A percentile compares a stretch with the other conserved stretches of the same genome.
These are phyloP conservation scores for Aquilaria agallochum DNA, from an alignment of 441 rosid species.

Conservation along the genomic window DNA sequence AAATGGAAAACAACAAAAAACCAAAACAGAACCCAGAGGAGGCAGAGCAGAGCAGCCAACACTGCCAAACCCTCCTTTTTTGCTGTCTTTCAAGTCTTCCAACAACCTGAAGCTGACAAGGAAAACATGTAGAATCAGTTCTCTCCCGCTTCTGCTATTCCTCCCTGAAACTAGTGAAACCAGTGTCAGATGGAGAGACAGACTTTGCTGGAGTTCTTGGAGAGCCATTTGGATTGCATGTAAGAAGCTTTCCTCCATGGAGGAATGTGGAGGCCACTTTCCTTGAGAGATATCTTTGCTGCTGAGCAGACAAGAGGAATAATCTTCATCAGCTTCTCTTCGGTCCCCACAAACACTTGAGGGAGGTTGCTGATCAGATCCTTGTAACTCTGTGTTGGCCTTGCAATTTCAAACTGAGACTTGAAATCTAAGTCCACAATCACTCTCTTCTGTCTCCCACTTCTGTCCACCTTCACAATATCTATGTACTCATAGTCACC, in stretches of 20 bases:
- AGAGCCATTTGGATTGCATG: constrained; percentile 64
- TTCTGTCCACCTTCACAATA: constrained; percentile 22
- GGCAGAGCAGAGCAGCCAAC: too few relatives aligned
- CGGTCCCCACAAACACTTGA: constrained; percentile 33
- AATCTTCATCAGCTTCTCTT: constrained; percentile 37
- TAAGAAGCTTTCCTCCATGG: constrained; percentile 61
- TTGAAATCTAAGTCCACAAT: constrained; percentile 50
- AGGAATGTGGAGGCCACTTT: constrained; percentile 41
- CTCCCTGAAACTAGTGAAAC: background rate
- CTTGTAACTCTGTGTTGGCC: constrained; percentile 32
- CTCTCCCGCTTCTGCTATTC: too few relatives aligned
- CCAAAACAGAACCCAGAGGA: too few relatives aligned
- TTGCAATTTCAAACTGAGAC: constrained; percentile 51
- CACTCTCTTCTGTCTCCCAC: constrained; percentile 25
- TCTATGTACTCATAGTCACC: constrained; percentile 44
- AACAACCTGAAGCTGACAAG: too few relatives aligned
- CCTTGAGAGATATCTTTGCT: constrained; percentile 41
- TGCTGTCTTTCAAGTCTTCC: too few relatives aligned
- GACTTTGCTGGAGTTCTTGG: constrained; percentile 37
- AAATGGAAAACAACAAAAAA: too few relatives aligned
- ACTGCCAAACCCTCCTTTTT: too few relatives aligned
- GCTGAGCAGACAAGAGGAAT: constrained; percentile 45
- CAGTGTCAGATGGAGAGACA: constrained; percentile 3
- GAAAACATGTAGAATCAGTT: too few relatives aligned
- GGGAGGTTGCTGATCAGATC: constrained; percentile 38